Evolutionary conservation across 345 rosid genomes (phyloP).

Genomic region (Salix koriyanagi): DNA sequence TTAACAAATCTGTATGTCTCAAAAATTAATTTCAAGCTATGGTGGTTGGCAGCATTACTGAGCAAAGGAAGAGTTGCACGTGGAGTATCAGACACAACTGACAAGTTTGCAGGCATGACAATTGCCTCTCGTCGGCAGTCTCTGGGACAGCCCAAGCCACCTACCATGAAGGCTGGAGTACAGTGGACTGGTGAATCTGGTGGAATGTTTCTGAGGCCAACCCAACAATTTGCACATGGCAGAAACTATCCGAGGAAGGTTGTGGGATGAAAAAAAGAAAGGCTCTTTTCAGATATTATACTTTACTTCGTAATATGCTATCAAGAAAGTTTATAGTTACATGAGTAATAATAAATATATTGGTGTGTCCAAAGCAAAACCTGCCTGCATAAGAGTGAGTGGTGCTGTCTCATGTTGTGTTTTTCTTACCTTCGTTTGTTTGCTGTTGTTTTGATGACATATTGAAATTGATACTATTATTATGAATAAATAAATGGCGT

Average conservation of each 20-base stretch:
- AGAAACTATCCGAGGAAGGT: conserved; percentile 46
- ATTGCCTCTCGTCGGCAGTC: conserved; percentile 35
- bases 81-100: conserved; percentile 44
- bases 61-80: conserved; percentile 37
- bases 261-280: conserved; percentile 35
- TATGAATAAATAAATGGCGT: no score
- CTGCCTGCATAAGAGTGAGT: no score
- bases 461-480: no score
- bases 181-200: conserved; percentile 52
- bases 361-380: no score
- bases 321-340: no score
- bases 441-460: no score
- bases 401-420: no score
- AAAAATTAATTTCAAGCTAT: no score
- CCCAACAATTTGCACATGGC: conserved; percentile 41
- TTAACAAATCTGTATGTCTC: no score
- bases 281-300: neutral
- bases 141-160: conserved; percentile 35
- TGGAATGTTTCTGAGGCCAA: conserved; percentile 46
- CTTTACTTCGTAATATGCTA: neutral
- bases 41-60: conserved; percentile 23
- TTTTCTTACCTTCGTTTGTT: no score
- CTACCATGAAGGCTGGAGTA: conserved; percentile 70
- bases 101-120: conserved; percentile 49
- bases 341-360: no score